Base-by-base conservation (phyloP, 768 basidiomycete species). In the Lepiota venenata region DNA sequence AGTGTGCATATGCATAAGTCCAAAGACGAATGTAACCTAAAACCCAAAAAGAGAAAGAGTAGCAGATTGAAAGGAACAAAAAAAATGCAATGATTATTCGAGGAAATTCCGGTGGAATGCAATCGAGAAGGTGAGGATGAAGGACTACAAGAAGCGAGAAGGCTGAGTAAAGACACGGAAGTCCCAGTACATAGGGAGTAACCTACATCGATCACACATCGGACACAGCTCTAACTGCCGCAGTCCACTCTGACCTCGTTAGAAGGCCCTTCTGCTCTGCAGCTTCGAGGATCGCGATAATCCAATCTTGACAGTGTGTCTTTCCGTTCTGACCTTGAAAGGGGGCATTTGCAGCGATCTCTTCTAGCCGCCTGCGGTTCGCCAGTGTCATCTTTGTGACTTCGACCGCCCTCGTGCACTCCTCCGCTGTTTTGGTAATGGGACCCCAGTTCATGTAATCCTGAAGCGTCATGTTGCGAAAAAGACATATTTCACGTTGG, bases 381-480 rank as follows among this genome's bases (percentile, higher is more conserved):
- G 45, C 44, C 14, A 54, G 44, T 4, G 52, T 27, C 52, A 54
- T 54, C 40, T 47, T 46, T 32, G 52, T 54, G 37, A 54, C 46
- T 54, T 54, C 52, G 45, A 54, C 52, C 1, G 52, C 52, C 29
- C 35, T 46, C 7, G 52, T 46, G 14, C 27, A 54, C 4, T 54
- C 52, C 14, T 54, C 52, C 27, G 52, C 52, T 4, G 52, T 54
- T 54, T 39, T 46, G 10, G 52, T 54, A 25, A 54, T 54, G 10
- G 52, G 52, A 32, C 52, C 52, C 52, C 52, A 54, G 9, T 47
- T 54, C 45, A 47, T 54, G 45, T 38, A 54, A 21, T 54, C 52
- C 16, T 47, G 44, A 38, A 52, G 42, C 6, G 46, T 47, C 46
- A 47, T 47, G 18, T 54, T 54, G 16, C 52, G 52, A 32, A 47